A percentile compares a stretch with the other conserved stretches of the same genome.
These are phyloP conservation scores for Backusella westeae DNA, from an alignment of 192 early-diverging fungal species.

Conservation along the genomic window DNA sequence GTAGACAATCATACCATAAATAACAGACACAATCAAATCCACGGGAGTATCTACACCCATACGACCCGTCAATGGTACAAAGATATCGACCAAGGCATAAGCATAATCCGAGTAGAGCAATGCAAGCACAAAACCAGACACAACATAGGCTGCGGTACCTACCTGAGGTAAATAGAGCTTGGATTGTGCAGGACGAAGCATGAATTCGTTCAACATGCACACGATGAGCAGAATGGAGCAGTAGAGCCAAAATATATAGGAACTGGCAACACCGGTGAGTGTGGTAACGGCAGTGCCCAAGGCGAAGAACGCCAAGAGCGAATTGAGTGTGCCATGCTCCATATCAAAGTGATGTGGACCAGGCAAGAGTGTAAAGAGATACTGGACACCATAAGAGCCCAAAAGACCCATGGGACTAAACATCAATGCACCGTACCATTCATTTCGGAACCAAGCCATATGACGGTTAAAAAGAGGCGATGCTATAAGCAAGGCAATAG, in stretches of 20 bases:
- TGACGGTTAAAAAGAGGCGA: slow-evolving; percentile 24
- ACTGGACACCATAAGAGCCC: slow-evolving; percentile 42
- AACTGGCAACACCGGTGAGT: slow-evolving; percentile 35
- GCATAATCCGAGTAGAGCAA: slow-evolving; percentile 37
- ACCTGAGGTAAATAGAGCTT: slow-evolving; percentile 23
- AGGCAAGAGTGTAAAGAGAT: slow-evolving; percentile 25
- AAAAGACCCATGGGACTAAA: slow-evolving; percentile 48
- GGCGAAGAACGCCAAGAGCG: slow-evolving; percentile 18
- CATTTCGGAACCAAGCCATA: slow-evolving; percentile 62
- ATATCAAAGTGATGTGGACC: slow-evolving; percentile 35
- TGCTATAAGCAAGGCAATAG: slow-evolving; percentile 26
- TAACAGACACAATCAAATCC: slow-evolving; percentile 58
- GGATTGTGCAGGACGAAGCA: slow-evolving; percentile 6
- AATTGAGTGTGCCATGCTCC: slow-evolving; percentile 33
- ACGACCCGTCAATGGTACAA: slow-evolving; percentile 70
- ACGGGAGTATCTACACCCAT: slow-evolving; percentile 64
- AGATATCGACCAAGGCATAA: slow-evolving; percentile 51
- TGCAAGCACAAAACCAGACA: slow-evolving; percentile 28
- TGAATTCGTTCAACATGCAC: slow-evolving; percentile 34
- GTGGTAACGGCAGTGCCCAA: slow-evolving; percentile 25
- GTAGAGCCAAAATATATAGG: slow-evolving; percentile 47
- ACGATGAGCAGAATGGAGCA: slow-evolving; percentile 23
- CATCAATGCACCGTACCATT: slow-evolving; percentile 51
- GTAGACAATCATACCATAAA: slow-evolving; percentile 50
- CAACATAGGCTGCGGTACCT: slow-evolving; percentile 32